Evolutionary conservation across 495 filamentous ascomycete genomes (phyloP).

Genomic region (Trichoderma erinaceum): DNA sequence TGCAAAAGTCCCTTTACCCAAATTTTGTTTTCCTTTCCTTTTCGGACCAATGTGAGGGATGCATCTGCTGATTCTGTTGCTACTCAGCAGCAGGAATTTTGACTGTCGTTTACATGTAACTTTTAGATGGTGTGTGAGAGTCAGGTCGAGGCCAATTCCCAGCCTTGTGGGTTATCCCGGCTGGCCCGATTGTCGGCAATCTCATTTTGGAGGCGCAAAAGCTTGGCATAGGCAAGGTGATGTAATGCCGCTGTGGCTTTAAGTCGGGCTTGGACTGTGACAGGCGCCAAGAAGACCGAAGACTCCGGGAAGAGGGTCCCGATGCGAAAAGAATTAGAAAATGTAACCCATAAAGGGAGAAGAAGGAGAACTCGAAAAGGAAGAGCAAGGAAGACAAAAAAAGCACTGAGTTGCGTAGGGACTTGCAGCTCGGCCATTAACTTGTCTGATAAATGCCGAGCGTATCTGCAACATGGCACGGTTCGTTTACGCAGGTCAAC

Average conservation of each 20-base stretch:
- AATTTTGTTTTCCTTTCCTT: neutral
- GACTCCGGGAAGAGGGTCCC: neutral
- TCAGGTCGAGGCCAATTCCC: neutral
- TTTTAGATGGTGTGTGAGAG: neutral
- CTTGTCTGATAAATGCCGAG: neutral
- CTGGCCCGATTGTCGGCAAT: slow-evolving; percentile 7
- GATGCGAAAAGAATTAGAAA: neutral
- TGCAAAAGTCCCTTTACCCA: no score
- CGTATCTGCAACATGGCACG: neutral
- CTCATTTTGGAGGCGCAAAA: neutral
- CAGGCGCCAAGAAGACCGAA: neutral
- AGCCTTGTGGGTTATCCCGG: slow-evolving; percentile 10
- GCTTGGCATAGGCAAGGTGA: slow-evolving; percentile 12
- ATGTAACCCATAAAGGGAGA: neutral
- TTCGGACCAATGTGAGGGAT: neutral
- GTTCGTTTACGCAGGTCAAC: neutral
- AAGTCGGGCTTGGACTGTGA: neutral
- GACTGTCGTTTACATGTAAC: neutral
- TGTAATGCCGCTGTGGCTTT: slow-evolving; percentile 9
- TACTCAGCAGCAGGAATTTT: neutral
- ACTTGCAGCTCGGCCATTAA: neutral
- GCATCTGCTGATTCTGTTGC: neutral
- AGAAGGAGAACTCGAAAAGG: neutral
- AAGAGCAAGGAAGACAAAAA: neutral
- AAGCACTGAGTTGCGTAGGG: neutral